These are phyloP conservation scores for Phlebopus sp. DNA, from an alignment of 1,284 basidiomycete genomes.

Conservation along the genomic window DNA sequence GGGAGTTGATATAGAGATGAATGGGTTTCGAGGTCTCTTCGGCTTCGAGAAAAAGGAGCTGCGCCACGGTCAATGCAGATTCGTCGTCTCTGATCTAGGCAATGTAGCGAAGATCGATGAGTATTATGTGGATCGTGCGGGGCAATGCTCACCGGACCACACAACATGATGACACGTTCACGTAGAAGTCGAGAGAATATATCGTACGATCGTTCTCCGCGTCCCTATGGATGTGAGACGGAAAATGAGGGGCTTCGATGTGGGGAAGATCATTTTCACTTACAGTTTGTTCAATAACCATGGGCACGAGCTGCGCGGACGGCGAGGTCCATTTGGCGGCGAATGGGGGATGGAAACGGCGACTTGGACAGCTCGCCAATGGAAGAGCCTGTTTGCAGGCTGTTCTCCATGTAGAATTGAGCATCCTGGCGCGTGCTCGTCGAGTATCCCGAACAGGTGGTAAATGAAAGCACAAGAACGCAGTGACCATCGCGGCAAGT, in stretches of 20 bases:
- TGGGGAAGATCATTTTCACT: slow-evolving; percentile 22
- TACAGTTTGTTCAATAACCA: slow-evolving; percentile 92
- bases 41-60: slow-evolving; percentile 90
- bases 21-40: slow-evolving; percentile 91
- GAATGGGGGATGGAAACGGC: slow-evolving; percentile 46
- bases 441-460: not conserved
- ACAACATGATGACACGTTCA: slow-evolving; percentile 91
- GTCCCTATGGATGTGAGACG: slow-evolving; percentile 51
- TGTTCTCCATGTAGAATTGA: slow-evolving; percentile 26
- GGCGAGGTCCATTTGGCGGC: slow-evolving; percentile 43
- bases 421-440: slow-evolving; percentile 14
- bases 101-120: slow-evolving; percentile 13
- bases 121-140: slow-evolving; percentile 11
- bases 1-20: slow-evolving; percentile 92
- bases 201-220: slow-evolving; percentile 92
- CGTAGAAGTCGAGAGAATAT: slow-evolving; percentile 89
- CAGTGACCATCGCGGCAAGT: not conserved
- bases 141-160: slow-evolving; percentile 70
- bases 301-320: slow-evolving; percentile 72
- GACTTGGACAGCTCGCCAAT: slow-evolving; percentile 22
- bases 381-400: slow-evolving; percentile 15
- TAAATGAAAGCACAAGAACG: not conserved
- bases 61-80: slow-evolving; percentile 83
- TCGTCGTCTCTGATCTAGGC: slow-evolving; percentile 79
- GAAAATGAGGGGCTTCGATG: slow-evolving; percentile 13